Conservation (phyloP, 257 asterid species). For the Lantana camara region DNA sequence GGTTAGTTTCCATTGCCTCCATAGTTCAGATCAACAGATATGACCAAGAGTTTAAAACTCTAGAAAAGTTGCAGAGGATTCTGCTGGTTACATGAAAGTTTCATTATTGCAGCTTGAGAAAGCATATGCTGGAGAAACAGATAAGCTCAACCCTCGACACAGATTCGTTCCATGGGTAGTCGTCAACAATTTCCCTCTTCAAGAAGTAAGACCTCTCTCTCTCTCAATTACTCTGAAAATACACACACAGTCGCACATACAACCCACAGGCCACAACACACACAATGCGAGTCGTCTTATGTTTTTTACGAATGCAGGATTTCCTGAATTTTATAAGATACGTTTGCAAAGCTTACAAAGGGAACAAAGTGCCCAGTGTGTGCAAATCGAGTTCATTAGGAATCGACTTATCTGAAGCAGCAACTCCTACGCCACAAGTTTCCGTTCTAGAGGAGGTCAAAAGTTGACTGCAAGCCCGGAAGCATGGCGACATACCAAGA, state of each 20-base stretch:
- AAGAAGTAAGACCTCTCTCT: slow-evolving; percentile 49
- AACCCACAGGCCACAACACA: not conserved
- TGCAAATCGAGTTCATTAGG: slow-evolving; percentile 44
- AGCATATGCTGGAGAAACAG: slow-evolving; percentile 71
- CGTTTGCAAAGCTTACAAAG: slow-evolving; percentile 71
- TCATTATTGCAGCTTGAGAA: slow-evolving; percentile 60
- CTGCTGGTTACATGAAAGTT: not conserved
- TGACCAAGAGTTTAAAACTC: too few species aligned
- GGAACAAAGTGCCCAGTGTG: slow-evolving; percentile 48
- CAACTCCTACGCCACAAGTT: slow-evolving; percentile 35
- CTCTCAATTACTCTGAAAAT: not conserved
- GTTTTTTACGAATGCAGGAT: slow-evolving; percentile 56
- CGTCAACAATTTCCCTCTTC: slow-evolving; percentile 69
- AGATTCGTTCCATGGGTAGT: slow-evolving; percentile 92
- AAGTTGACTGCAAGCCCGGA: slow-evolving; percentile 14
- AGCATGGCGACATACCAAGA: slow-evolving; percentile 18
- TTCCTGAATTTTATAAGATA: slow-evolving; percentile 60
- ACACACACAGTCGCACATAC: not conserved
- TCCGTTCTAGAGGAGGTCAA: slow-evolving; percentile 29
- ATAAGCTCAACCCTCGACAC: slow-evolving; percentile 68
- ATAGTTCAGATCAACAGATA: too few species aligned
- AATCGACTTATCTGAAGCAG: slow-evolving; percentile 29
- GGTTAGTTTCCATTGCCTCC: slow-evolving; percentile 41
- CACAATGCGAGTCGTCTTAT: not conserved
- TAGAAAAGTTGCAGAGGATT: not conserved